Conservation (phyloP, 1,139 yeast genomes). For the Yamadazyma siamensis region DNA sequence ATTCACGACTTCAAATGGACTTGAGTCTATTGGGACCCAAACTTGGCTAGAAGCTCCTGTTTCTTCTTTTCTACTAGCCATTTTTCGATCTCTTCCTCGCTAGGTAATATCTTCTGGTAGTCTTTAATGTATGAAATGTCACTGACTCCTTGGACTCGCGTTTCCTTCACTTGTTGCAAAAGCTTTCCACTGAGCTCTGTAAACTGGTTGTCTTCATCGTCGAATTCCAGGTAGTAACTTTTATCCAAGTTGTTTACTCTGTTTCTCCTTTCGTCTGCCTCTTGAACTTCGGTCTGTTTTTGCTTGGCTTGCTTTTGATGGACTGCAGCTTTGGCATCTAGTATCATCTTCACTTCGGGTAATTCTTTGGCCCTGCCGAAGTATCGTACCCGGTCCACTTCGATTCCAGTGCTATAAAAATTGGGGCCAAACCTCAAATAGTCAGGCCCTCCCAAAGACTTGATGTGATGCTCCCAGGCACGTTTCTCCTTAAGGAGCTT, state of each 20-base stretch:
- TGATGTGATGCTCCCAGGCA: conserved; percentile 77
- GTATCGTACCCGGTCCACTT: conserved; percentile 40
- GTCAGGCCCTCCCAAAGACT: conserved; percentile 69
- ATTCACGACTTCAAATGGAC: conserved; percentile 7
- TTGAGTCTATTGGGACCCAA: conserved; percentile 10
- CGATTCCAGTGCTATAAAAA: conserved; percentile 23
- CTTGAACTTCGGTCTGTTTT: conserved; percentile 7
- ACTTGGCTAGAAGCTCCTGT: conserved; percentile 36
- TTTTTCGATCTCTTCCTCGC: conserved; percentile 38
- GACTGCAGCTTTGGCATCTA: conserved; percentile 38
- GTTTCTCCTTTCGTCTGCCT: conserved; percentile 1
- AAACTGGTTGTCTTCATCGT: not conserved
- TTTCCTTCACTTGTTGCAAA: conserved; percentile 1
- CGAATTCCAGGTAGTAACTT: not conserved
- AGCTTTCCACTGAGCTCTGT: not conserved
- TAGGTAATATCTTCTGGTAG: conserved; percentile 33
- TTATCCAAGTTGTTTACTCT: not conserved
- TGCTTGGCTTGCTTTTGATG: conserved; percentile 14
- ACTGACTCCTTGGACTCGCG: conserved; percentile 1
- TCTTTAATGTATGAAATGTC: conserved; percentile 10
- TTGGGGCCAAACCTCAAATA: conserved; percentile 32
- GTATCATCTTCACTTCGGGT: conserved; percentile 64
- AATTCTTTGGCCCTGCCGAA: conserved; percentile 83
- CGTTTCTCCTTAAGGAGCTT: conserved; percentile 61
- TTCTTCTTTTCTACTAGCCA: conserved; percentile 47